Percentiles rank a stretch among this genome's conserved stretches.
Conservation (phyloP, 164 flowering plant species). For the Echeveria elegans region DNA sequence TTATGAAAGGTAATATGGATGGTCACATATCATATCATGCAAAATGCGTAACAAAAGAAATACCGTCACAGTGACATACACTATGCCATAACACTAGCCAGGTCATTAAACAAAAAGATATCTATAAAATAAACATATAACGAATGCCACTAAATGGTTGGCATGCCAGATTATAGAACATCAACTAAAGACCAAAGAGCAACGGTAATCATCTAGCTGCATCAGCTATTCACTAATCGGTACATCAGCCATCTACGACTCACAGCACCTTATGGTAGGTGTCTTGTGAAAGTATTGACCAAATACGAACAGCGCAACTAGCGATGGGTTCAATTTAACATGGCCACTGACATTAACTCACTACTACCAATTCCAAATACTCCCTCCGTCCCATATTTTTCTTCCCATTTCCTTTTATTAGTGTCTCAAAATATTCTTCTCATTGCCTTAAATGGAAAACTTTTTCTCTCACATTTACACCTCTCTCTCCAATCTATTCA, state of each 20-base stretch:
- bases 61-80: not conserved
- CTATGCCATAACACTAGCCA: not conserved
- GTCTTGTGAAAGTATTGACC: no score
- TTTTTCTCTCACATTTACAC: no score
- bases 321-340: slow-evolving; percentile 93
- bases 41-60: not conserved
- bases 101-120: not conserved
- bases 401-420: no score
- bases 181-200: not conserved
- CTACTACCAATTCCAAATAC: no score
- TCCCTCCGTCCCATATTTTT: no score
- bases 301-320: slow-evolving; percentile 11
- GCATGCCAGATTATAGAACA: not conserved
- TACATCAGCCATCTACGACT: no score
- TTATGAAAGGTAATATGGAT: not conserved
- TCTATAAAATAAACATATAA: no score
- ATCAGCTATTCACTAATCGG: not conserved
- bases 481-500: no score
- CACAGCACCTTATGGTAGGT: no score
- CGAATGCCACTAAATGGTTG: not conserved
- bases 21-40: not conserved
- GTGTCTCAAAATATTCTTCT: no score
- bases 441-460: no score
- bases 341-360: slow-evolving; percentile 31
- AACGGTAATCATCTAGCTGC: not conserved